Evolutionary conservation across 768 basidiomycete genomes (phyloP).

Genomic region (Porphyrellus cyaneotinctus): DNA sequence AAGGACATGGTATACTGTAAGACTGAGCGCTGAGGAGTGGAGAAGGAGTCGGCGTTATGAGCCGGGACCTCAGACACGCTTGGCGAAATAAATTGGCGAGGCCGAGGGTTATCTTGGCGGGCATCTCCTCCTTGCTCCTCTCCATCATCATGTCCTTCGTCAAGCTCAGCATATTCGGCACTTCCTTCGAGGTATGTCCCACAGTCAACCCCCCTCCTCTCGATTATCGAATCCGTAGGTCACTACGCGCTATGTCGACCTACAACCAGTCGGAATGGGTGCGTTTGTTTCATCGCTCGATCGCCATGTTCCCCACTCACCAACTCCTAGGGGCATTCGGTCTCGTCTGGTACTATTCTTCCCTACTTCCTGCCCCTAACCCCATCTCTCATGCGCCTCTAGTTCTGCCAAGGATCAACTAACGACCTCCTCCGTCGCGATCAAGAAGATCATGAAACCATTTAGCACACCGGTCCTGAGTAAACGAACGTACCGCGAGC

Average conservation of each 20-base stretch:
- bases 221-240: conserved; percentile 51
- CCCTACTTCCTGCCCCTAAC: neutral
- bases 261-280: conserved; percentile 99
- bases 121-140: conserved; percentile 10
- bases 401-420: conserved; percentile 96
- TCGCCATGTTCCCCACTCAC: conserved; percentile 15
- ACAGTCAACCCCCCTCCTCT: conserved; percentile 2
- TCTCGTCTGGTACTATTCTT: conserved; percentile 77
- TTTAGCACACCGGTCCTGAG: conserved; percentile 98
- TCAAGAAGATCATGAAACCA: conserved; percentile 99
- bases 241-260: conserved; percentile 97
- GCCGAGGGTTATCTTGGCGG: conserved; percentile 18
- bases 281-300: conserved; percentile 29
- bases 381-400: conserved; percentile 13
- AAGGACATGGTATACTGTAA: conserved; percentile 39
- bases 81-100: neutral
- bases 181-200: conserved; percentile 81
- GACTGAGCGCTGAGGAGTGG: neutral
- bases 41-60: neutral
- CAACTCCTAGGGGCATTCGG: conserved; percentile 75
- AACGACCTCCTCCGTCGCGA: conserved; percentile 89
- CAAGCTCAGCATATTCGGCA: conserved; percentile 97
- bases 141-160: conserved; percentile 75
- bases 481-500: conserved; percentile 95
- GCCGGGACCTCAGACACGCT: conserved; percentile 23